Conservation (phyloP, 2,329 filamentous ascomycete species). For the Exserohilum rostratum region DNA sequence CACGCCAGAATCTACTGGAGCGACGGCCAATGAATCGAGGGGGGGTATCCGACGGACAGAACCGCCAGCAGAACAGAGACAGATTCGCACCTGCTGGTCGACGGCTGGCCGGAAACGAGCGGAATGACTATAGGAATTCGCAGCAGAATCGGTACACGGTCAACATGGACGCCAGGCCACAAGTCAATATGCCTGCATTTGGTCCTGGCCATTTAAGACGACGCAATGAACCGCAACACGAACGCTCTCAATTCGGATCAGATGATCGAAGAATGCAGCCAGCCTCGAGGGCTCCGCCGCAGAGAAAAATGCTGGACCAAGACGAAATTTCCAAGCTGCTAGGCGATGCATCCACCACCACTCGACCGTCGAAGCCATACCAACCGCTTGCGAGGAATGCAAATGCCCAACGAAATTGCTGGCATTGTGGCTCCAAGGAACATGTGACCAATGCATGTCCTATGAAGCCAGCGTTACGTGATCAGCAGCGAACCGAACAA, state of each 20-base stretch:
- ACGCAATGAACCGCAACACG: conserved; percentile 29
- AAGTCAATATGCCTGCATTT: conserved; percentile 34
- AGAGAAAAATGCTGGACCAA: conserved; percentile 33
- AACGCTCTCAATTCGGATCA: conserved; percentile 1
- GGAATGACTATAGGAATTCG: conserved; percentile 9
- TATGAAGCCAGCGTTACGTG: conserved; percentile 32
- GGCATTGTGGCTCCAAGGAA: conserved; percentile 36
- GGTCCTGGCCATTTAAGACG: conserved; percentile 33
- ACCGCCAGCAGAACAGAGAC: conserved; percentile 27
- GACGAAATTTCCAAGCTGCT: conserved; percentile 37
- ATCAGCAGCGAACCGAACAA: conserved; percentile 15
- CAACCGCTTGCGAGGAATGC: conserved; percentile 32
- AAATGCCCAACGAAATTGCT: conserved; percentile 34
- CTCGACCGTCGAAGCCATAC: conserved; percentile 20
- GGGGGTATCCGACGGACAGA: conserved; percentile 20
- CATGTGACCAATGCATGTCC: conserved; percentile 35
- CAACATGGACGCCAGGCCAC: conserved; percentile 41
- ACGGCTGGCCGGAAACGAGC: conserved; percentile 5
- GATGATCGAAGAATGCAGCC: conserved; percentile 6
- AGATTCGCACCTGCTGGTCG: conserved; percentile 18
- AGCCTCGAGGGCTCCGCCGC: conserved; percentile 14
- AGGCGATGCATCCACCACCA: conserved; percentile 17
- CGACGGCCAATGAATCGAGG: conserved; percentile 22
- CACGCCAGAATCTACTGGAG: conserved; percentile 21
- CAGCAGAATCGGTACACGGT: conserved; percentile 32